Base-by-base conservation (phyloP, 2,329 filamentous ascomycete species). In the Monilinia laxa region DNA sequence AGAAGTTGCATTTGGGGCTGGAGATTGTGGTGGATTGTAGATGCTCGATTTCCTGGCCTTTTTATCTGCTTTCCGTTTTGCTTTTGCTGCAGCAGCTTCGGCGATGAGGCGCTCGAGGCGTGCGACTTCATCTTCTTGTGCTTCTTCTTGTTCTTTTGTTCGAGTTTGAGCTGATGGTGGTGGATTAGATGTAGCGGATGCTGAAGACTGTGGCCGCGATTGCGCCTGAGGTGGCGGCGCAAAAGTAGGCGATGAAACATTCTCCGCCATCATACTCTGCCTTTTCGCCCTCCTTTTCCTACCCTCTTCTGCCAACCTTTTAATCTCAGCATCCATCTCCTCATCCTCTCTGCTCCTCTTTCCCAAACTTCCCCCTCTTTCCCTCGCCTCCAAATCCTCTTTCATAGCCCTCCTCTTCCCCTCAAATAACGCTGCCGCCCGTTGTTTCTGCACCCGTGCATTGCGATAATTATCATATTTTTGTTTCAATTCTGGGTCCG, bases 361-460 rank as follows among this genome's bases (percentile, higher is more conserved):
- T 62, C 3, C 88, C 87, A 45, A 79, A 79, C 1, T 75, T 0
- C 79, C 81, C 20, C 80, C 81, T 25, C 85, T 81, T 78, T 97
- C 94, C 25, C 90, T 82, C 35, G 86, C 84, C 79, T 97, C 93
- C 62, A 98, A 80, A 75, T 97, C 93, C 75, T 96, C 92, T 71
- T 91, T 90, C 85, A 96, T 90, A 72, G 87, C 84, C 75, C 90
- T 82, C 72, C 90, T 83, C 77, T 88, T 85, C 58, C 87, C 87
- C 73, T 91, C 88, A 79, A 96, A 90, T 69, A 89, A 82, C 62
- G 90, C 88, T 73, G 89, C 84, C 78, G 93, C 87, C 75, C 87
- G 82, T 76, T 86, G 85, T 75, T 89, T 89, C 75, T 90, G 85
- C 67, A 89, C 80, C 69, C 86, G 83, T 51, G 92, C 91, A 73